These are phyloP conservation scores for Wickerhamiella alocasiicola DNA, from an alignment of 805 yeast genomes.

Conservation along the genomic window DNA sequence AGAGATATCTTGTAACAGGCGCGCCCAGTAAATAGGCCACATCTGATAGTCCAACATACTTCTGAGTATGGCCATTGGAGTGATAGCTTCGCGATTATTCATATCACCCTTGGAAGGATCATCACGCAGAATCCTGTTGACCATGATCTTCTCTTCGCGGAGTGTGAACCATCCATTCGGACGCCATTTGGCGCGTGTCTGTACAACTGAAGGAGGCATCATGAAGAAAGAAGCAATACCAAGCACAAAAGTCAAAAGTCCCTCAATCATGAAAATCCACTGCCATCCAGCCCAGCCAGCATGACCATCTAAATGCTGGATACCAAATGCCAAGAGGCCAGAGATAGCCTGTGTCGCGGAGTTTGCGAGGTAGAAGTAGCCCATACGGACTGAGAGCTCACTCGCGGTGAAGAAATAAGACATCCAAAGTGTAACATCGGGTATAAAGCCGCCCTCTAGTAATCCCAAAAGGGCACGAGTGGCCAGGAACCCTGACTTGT, in stretches of 20 bases:
- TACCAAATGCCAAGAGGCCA: conserved; percentile 33
- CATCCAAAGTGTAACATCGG: conserved; percentile 31
- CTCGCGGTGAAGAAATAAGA: conserved; percentile 33
- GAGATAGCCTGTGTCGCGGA: conserved; percentile 30
- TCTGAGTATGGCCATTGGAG: conserved; percentile 31
- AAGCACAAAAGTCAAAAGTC: conserved; percentile 40
- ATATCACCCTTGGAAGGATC: conserved; percentile 55
- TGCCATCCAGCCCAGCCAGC: conserved; percentile 45
- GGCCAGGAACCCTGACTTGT: conserved; percentile 32
- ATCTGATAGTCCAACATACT: conserved; percentile 39
- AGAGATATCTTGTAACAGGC: conserved; percentile 34
- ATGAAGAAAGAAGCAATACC: conserved; percentile 37
- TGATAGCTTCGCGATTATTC: conserved; percentile 47
- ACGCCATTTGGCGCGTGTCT: conserved; percentile 40
- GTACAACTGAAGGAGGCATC: conserved; percentile 47
- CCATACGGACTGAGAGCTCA: conserved; percentile 45
- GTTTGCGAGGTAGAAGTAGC: conserved; percentile 36
- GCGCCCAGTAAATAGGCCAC: conserved; percentile 43
- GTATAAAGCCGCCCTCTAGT: conserved; percentile 39
- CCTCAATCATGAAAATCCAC: conserved; percentile 56
- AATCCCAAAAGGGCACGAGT: conserved; percentile 42
- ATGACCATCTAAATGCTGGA: conserved; percentile 38
- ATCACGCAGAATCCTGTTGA: conserved; percentile 47
- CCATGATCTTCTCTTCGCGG: conserved; percentile 45
- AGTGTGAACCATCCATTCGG: conserved; percentile 44